Evolutionary conservation across 495 filamentous ascomycete genomes (phyloP), one percentile per base, ranked within the genome.

Genomic region (Daldinia bambusicola): DNA sequence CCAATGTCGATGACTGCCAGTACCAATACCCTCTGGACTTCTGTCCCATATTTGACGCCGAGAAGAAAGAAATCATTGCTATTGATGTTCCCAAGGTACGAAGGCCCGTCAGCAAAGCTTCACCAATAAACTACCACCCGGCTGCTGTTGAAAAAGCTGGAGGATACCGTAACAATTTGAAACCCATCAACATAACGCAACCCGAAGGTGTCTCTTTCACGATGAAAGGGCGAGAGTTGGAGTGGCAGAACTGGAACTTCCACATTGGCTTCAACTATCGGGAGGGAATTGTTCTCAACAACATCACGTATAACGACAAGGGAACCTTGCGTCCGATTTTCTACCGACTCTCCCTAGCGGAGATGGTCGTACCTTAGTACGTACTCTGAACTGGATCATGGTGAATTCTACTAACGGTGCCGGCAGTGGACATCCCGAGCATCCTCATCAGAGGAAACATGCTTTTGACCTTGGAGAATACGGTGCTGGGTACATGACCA

Each of bases 231-330:
- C 81, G 93, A 5, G 83, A 84, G n/a, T 87, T 97, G 41, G 89
- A 88, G 53, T 98, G 95, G 95, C 94, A 97, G 78, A 97, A 97
- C 72, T 98, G 93, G 92, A 94, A 86, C 76, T 87, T 98, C 67
- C 95, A 97, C 76, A 88, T 98, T 38, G 94, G 94, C 14, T 98
- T 97, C 86, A 97, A 95, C 84, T 94, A 97, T 80, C 88, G 92
- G n/a, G 94, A 98, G 78, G 94, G 94, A 32, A 92, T 97, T 64
- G 90, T 97, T 14, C 84, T 98, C 20, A 94, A 92, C 79, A 93
- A 97, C 79, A 92, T 97, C 76, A 94, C 91, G 37, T 95, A 90
- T 83, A 94, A 94, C 74, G 94, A 97, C 80, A 92, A 93, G 75
- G 93, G 93, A 40, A 90, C 82, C 38, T 85, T 91, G 48, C 87